A percentile compares a stretch with the other conserved stretches of the same genome.
Conservation (phyloP, 305 asterid genomes). For the Withania somnifera region DNA sequence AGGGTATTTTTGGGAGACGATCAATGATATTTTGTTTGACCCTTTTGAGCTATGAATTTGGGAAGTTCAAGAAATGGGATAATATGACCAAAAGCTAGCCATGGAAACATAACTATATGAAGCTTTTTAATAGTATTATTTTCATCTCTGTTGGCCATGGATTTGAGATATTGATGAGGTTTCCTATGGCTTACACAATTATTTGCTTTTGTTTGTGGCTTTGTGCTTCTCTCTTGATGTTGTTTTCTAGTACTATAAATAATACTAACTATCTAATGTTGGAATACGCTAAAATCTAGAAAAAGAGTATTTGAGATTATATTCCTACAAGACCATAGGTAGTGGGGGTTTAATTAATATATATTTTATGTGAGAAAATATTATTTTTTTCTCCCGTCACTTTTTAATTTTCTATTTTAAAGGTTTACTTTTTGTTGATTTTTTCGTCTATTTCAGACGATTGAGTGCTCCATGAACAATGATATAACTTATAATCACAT, state of each 20-base stretch:
- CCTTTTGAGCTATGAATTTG: slow-evolving; percentile 19
- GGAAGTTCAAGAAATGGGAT: slow-evolving; percentile 26
- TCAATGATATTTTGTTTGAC: slow-evolving; percentile 21
- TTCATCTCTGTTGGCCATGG: neutral
- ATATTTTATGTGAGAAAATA: too few relatives aligned
- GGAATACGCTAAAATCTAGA: neutral
- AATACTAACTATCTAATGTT: neutral
- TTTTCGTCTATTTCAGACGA: too few relatives aligned
- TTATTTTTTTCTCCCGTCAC: too few relatives aligned
- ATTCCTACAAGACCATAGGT: neutral
- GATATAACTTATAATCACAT: too few relatives aligned
- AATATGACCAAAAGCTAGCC: slow-evolving; percentile 24
- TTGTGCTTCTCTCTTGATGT: neutral
- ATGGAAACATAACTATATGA: slow-evolving; percentile 15
- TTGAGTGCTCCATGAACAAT: too few relatives aligned
- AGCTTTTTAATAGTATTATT: neutral
- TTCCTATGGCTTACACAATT: neutral
- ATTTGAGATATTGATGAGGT: neutral
- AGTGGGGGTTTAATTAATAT: neutral
- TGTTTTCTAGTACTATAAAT: neutral
- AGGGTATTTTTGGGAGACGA: slow-evolving; percentile 20
- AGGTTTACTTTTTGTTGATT: too few relatives aligned
- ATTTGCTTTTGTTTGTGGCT: neutral
- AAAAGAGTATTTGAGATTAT: neutral
- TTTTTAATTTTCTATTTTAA: too few relatives aligned